Evolutionary conservation across 2,329 filamentous ascomycete species (phyloP).

Genomic region (Ceratocystis variospora): DNA sequence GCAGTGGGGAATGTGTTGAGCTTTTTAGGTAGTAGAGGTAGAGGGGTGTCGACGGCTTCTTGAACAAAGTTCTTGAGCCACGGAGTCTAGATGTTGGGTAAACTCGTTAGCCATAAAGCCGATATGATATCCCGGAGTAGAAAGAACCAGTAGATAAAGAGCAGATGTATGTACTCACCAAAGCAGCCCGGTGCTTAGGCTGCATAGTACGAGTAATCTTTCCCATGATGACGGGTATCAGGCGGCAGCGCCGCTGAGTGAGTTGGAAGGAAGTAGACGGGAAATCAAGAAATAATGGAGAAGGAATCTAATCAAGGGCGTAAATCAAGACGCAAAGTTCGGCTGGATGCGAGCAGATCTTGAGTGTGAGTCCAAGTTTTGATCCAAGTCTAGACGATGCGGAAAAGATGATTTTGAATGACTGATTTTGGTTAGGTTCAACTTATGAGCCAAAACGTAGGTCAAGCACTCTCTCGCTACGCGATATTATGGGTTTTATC

Average conservation of each 20-base stretch:
- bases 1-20: constrained; percentile 69
- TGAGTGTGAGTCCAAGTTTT: neutral
- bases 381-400: neutral
- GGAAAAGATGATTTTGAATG: neutral
- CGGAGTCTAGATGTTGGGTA: constrained; percentile 50
- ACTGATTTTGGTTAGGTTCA: neutral
- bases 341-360: neutral
- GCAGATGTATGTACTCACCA: constrained; percentile 36
- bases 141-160: neutral
- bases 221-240: constrained; percentile 41
- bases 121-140: neutral
- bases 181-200: constrained; percentile 51
- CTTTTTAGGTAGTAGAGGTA: constrained; percentile 63
- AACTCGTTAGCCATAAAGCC: constrained; percentile 1
- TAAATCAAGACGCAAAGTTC: neutral
- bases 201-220: constrained; percentile 56
- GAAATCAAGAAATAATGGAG: neutral
- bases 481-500: neutral
- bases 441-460: neutral
- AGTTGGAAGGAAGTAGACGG: neutral
- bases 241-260: constrained; percentile 17
- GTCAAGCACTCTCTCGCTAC: neutral
- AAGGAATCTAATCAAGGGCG: neutral
- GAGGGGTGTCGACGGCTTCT: constrained; percentile 50
- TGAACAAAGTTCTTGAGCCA: constrained; percentile 73